A percentile compares a stretch with the other conserved stretches of the same genome.
Conservation (phyloP, 2,329 filamentous ascomycete species). For the Ramularia collo-cygni region DNA sequence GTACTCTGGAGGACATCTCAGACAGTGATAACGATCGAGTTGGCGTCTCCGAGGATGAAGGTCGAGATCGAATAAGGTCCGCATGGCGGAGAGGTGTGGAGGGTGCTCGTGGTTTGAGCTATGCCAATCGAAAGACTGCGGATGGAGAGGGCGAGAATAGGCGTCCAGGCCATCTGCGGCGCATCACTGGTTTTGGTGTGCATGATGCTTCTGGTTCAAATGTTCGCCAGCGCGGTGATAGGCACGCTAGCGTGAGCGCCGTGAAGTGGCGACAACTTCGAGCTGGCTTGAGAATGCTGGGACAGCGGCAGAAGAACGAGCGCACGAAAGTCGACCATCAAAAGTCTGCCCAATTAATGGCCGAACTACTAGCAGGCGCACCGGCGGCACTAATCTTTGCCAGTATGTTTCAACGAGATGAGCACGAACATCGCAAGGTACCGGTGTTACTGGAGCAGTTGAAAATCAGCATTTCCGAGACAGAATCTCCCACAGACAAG, state of each 20-base stretch:
- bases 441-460: conserved; percentile 92
- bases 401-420: conserved; percentile 96
- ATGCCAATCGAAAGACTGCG: conserved; percentile 28
- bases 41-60: conserved; percentile 47
- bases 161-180: conserved; percentile 40
- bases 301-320: conserved; percentile 75
- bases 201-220: conserved; percentile 33
- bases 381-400: conserved; percentile 91
- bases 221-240: conserved; percentile 39
- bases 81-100: conserved; percentile 42
- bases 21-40: conserved; percentile 37
- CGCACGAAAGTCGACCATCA: conserved; percentile 82
- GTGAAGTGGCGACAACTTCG: conserved; percentile 93
- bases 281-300: conserved; percentile 72
- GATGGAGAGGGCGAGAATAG: conserved; percentile 30
- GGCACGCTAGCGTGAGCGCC: conserved; percentile 47
- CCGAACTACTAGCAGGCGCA: conserved; percentile 84
- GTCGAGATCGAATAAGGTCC: conserved; percentile 41
- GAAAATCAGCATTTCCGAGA: conserved; percentile 80
- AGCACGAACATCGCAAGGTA: conserved; percentile 90
- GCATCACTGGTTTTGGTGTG: conserved; percentile 40
- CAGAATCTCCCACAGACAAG: conserved; percentile 57
- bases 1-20: conserved; percentile 36
- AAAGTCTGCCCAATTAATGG: conserved; percentile 94
- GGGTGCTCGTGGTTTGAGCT: conserved; percentile 42